Evolutionary conservation across 371 early-diverging fungal genomes (phyloP).

Genomic region (Paramicrosporidium saccamoebae): DNA sequence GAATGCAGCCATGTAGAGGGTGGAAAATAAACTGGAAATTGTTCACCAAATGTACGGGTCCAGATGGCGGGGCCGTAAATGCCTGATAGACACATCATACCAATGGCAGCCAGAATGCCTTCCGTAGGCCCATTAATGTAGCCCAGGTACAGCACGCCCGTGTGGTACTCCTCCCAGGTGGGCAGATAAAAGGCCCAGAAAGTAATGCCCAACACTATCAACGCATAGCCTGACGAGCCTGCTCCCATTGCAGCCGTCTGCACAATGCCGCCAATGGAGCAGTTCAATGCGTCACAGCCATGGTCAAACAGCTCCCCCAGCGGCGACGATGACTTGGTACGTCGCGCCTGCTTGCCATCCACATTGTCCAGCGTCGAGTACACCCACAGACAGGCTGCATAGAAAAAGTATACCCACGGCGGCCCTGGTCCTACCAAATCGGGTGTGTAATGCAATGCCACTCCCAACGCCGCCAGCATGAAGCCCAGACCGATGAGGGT

Average conservation of each 20-base stretch:
- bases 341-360: conserved; percentile 91
- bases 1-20: conserved; percentile 10
- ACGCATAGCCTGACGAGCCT: conserved; percentile 27
- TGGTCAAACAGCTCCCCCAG: conserved; percentile 80
- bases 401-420: conserved; percentile 50
- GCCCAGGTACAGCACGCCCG: conserved; percentile 59
- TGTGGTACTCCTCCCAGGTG: conserved; percentile 85
- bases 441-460: conserved; percentile 23
- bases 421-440: conserved; percentile 36
- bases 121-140: conserved; percentile 84
- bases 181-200: conserved; percentile 56
- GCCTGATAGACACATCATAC: conserved; percentile 29
- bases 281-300: conserved; percentile 72
- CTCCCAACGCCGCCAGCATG: conserved; percentile 31
- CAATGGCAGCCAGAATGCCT: conserved; percentile 40
- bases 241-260: conserved; percentile 45
- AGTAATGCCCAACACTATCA: conserved; percentile 20
- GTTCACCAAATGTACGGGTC: conserved; percentile 4
- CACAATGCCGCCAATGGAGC: conserved; percentile 36
- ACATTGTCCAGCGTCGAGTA: conserved; percentile 89
- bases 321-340: conserved; percentile 67
- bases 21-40: conserved; percentile 6
- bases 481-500: conserved; percentile 72
- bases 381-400: conserved; percentile 53
- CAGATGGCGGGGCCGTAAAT: conserved; percentile 11